Conservation (phyloP, 2,329 filamentous ascomycete species). For the Penicillium palitans region DNA sequence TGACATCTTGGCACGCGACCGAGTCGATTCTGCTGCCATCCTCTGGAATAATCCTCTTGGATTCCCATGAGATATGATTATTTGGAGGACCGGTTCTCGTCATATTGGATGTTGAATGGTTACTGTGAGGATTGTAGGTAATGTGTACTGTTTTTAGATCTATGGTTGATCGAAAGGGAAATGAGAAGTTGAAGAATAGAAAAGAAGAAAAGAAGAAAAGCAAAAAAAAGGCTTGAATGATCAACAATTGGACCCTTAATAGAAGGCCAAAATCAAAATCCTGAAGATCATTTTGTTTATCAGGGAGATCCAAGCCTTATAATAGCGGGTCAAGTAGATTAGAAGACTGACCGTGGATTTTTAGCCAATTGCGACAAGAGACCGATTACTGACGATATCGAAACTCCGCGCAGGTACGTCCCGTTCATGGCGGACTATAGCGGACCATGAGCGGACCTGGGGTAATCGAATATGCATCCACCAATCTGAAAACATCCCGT, state of each 20-base stretch:
- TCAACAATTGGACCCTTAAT: slow-evolving; percentile 23
- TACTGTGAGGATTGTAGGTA: slow-evolving; percentile 1
- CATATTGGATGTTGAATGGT: slow-evolving; percentile 18
- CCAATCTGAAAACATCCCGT: slow-evolving; percentile 19
- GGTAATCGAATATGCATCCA: slow-evolving; percentile 28
- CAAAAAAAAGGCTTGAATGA: slow-evolving; percentile 3
- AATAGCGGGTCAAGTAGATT: slow-evolving; percentile 19
- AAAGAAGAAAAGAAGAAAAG: neutral
- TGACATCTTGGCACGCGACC: slow-evolving; percentile 26
- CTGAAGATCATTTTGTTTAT: slow-evolving; percentile 25
- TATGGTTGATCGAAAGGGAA: slow-evolving; percentile 9
- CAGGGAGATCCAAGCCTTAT: slow-evolving; percentile 26
- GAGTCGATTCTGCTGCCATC: slow-evolving; percentile 27
- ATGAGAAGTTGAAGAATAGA: neutral
- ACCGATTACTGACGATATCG: slow-evolving; percentile 28
- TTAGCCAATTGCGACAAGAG: slow-evolving; percentile 30
- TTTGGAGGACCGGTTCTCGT: slow-evolving; percentile 28
- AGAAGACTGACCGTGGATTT: neutral
- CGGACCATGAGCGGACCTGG: slow-evolving; percentile 27
- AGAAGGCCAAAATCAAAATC: slow-evolving; percentile 18
- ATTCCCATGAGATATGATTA: slow-evolving; percentile 31
- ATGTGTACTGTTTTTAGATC: slow-evolving; percentile 6
- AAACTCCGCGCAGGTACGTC: slow-evolving; percentile 26
- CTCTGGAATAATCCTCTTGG: slow-evolving; percentile 27
- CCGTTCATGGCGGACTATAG: slow-evolving; percentile 15